A percentile compares a stretch with the other conserved stretches of the same genome.
These are phyloP conservation scores for Heterococcus sp. DNA, from an alignment of 108 stramenopile genomes.

Conservation along the genomic window DNA sequence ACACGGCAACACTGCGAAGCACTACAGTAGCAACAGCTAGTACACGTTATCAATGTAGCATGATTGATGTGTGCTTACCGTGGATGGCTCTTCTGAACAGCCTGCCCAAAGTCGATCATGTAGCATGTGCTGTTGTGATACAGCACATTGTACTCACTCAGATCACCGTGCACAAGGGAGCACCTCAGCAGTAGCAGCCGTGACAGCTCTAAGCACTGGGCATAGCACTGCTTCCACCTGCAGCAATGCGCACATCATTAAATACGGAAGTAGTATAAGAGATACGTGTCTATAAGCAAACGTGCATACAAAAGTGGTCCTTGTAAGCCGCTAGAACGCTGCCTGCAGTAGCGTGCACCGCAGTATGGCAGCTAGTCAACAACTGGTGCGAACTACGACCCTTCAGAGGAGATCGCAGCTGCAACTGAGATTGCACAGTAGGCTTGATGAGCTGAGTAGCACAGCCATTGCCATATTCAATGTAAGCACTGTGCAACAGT, in stretches of 20 bases:
- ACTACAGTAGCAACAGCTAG: too few species aligned
- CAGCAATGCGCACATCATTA: not conserved
- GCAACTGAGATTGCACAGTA: too few species aligned
- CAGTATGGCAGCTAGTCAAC: too few species aligned
- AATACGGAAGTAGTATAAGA: not conserved
- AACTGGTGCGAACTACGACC: too few species aligned
- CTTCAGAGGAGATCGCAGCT: too few species aligned
- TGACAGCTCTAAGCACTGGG: constrained; percentile 38
- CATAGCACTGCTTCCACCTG: constrained; percentile 17
- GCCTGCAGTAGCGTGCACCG: too few species aligned
- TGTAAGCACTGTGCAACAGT: not conserved
- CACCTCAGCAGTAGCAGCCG: constrained; percentile 28
- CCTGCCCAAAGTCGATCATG: constrained; percentile 40
- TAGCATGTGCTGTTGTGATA: constrained; percentile 27
- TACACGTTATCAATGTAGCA: too few species aligned
- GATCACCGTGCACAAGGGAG: constrained; percentile 56
- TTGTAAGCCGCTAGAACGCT: too few species aligned
- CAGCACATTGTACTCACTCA: constrained; percentile 61
- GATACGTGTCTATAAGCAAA: not conserved
- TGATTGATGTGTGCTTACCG: not conserved
- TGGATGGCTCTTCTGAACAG: constrained; percentile 29
- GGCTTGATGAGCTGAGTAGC: too few species aligned
- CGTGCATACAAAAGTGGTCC: too few species aligned
- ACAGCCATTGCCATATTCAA: not conserved
- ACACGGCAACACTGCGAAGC: too few species aligned